Evolutionary conservation across 352 stramenopile genomes (phyloP).

Genomic region (Phytophthora cactorum): DNA sequence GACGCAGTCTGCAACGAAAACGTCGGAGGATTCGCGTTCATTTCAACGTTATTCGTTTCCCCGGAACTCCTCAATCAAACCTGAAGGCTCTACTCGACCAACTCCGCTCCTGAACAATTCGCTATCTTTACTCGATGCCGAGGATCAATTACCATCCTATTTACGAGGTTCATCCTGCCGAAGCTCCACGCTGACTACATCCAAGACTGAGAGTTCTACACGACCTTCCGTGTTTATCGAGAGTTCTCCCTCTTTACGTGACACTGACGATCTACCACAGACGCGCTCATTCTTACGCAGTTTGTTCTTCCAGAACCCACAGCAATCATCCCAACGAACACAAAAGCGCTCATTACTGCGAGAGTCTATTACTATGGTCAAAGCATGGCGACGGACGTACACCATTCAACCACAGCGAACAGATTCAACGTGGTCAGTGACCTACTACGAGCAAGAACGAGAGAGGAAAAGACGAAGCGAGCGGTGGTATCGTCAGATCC

Average conservation of each 20-base stretch:
- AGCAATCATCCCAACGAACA: not conserved
- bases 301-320: no score
- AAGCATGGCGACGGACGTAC: constrained; percentile 8
- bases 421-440: constrained; percentile 21
- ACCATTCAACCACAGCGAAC: constrained; percentile 18
- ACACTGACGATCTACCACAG: no score
- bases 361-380: constrained; percentile 16
- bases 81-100: constrained; percentile 1
- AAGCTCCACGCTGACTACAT: constrained; percentile 1
- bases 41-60: constrained; percentile 11
- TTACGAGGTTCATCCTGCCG: constrained; percentile 1
- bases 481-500: constrained; percentile 29
- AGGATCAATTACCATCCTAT: not conserved
- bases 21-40: not conserved
- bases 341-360: constrained; percentile 11
- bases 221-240: not conserved
- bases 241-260: not conserved
- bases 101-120: not conserved
- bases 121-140: constrained; percentile 4
- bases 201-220: not conserved
- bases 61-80: not conserved
- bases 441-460: constrained; percentile 31
- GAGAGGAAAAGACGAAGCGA: constrained; percentile 6
- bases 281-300: no score
- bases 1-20: constrained; percentile 1